These are phyloP conservation scores for Puccinia coronata DNA, from an alignment of 1,284 basidiomycete genomes.

Conservation along the genomic window DNA sequence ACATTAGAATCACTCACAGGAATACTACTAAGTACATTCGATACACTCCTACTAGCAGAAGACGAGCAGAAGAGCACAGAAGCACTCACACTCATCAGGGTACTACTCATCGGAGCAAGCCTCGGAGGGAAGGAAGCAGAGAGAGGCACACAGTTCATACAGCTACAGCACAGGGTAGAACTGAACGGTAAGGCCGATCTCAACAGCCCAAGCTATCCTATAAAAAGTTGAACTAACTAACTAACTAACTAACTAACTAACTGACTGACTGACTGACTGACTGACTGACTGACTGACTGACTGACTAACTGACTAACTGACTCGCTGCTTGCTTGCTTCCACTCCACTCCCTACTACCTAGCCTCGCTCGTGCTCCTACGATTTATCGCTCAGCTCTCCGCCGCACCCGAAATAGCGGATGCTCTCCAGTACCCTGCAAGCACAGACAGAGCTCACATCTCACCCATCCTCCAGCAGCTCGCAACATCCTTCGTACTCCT, in stretches of 20 bases:
- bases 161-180: slow-evolving; percentile 8
- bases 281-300: too few species aligned
- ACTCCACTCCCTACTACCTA: too few species aligned
- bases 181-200: slow-evolving; percentile 29
- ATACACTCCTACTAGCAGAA: background rate
- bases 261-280: too few species aligned
- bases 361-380: slow-evolving; percentile 24
- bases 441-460: background rate
- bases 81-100: slow-evolving; percentile 8
- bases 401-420: background rate
- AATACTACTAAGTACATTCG: background rate
- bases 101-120: background rate
- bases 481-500: background rate
- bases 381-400: slow-evolving; percentile 6
- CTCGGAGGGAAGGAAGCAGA: background rate
- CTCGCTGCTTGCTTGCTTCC: too few species aligned
- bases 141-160: slow-evolving; percentile 1
- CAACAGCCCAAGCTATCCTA: background rate
- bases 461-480: background rate
- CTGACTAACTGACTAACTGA: too few species aligned
- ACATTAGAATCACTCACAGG: background rate
- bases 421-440: background rate
- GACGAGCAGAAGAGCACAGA: too few species aligned
- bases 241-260: too few species aligned
- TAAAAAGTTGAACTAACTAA: background rate